Evolutionary conservation across 306 rosid genomes (phyloP).

Genomic region (Casuarina glauca): DNA sequence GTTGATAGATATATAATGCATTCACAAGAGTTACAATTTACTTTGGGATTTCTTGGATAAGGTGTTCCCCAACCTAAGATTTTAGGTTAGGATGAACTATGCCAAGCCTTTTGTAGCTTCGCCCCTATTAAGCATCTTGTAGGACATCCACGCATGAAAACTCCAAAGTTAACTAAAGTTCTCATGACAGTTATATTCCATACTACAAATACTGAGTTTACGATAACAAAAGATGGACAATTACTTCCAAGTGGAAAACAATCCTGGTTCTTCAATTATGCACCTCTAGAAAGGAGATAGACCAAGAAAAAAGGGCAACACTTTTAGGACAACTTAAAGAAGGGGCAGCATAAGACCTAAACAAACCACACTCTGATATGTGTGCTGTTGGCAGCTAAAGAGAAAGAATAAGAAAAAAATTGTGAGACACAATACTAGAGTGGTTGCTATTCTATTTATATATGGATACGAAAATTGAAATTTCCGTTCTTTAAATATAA

Average conservation of each 20-base stretch:
- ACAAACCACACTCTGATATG: background rate
- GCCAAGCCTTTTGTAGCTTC: background rate
- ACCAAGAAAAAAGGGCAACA: background rate
- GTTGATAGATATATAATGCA: background rate
- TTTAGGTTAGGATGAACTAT: background rate
- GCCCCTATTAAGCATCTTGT: background rate
- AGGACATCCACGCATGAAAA: background rate
- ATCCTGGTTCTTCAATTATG: background rate
- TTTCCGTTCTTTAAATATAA: background rate
- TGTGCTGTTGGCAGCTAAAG: background rate
- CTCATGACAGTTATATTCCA: background rate
- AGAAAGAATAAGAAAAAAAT: background rate
- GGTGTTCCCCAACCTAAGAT: background rate
- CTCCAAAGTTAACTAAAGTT: background rate
- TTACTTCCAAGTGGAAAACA: background rate
- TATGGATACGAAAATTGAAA: background rate
- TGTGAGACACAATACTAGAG: background rate
- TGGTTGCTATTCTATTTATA: background rate
- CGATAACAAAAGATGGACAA: background rate
- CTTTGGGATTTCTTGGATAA: background rate
- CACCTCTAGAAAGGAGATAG: background rate
- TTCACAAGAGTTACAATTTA: background rate
- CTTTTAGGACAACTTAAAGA: background rate
- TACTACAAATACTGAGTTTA: background rate
- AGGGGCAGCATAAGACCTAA: background rate